Conservation (phyloP, 106 monocot genomes). For the Allium sativum region DNA sequence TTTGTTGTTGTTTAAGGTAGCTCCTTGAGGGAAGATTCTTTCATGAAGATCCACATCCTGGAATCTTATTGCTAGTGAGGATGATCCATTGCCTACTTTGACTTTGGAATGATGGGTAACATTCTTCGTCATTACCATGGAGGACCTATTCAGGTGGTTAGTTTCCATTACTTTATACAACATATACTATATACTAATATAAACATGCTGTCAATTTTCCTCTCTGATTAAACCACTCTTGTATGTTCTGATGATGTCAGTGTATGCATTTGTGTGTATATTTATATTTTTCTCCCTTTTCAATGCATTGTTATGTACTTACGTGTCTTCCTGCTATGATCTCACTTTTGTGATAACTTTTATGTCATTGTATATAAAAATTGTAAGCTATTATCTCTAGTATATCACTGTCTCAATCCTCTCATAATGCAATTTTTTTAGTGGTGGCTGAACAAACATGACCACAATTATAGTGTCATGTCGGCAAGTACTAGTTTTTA, state of each 20-base stretch:
- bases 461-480: no score
- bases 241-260: no score
- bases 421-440: no score
- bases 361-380: background rate
- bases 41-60: conserved; percentile 98
- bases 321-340: no score
- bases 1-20: conserved; percentile 86
- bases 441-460: no score
- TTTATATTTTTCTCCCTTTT: background rate
- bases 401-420: background rate
- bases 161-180: no score
- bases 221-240: background rate
- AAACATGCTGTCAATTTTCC: background rate
- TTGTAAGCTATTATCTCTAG: background rate
- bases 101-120: conserved; percentile 99
- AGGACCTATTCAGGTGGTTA: conserved; percentile 96
- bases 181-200: background rate
- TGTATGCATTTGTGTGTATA: background rate
- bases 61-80: conserved; percentile 80
- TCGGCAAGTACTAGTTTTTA: no score
- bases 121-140: conserved; percentile 96
- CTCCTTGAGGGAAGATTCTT: conserved; percentile 92
- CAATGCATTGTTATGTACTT: no score
- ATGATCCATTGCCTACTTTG: conserved; percentile 92
- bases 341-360: background rate